Evolutionary conservation across 2,329 filamentous ascomycete species (phyloP).

Genomic region (Orbilia brochopaga): DNA sequence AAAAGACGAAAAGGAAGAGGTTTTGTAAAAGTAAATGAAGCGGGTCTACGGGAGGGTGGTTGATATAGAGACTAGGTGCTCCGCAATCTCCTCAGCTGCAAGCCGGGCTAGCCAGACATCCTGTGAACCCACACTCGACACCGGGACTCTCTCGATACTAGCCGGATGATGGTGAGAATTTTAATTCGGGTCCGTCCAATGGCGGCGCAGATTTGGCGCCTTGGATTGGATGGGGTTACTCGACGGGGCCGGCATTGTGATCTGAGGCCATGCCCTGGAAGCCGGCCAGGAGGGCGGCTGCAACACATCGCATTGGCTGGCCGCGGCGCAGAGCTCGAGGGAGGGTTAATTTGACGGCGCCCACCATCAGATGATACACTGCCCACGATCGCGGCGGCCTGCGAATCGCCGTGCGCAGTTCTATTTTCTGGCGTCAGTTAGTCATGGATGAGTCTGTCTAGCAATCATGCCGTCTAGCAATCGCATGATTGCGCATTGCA

Average conservation of each 20-base stretch:
- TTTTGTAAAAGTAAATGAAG: conserved; percentile 9
- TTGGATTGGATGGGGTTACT: conserved; percentile 21
- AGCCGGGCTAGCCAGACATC: conserved; percentile 25
- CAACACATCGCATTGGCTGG: conserved; percentile 46
- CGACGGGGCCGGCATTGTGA: conserved; percentile 40
- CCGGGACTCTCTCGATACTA: conserved; percentile 28
- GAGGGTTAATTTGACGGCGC: conserved; percentile 4
- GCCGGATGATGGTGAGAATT: conserved; percentile 48
- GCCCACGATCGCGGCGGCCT: neutral
- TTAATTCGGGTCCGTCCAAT: conserved; percentile 49
- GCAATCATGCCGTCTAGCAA: too few species aligned
- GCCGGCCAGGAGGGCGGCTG: conserved; percentile 43
- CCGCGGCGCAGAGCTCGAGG: conserved; percentile 21
- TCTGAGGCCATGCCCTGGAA: conserved; percentile 13
- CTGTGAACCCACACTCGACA: conserved; percentile 34
- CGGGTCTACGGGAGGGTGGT: conserved; percentile 37
- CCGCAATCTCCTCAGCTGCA: conserved; percentile 33
- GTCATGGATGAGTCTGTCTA: too few species aligned
- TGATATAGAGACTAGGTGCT: conserved; percentile 46
- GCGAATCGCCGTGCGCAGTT: neutral
- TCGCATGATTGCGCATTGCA: too few species aligned
- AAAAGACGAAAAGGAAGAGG: conserved; percentile 14
- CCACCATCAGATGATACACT: conserved; percentile 7
- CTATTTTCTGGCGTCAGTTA: too few species aligned
- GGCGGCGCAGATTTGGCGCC: conserved; percentile 45